These are phyloP conservation scores for Centella asiatica DNA, from an alignment of 129 eudicot species.

Conservation along the genomic window DNA sequence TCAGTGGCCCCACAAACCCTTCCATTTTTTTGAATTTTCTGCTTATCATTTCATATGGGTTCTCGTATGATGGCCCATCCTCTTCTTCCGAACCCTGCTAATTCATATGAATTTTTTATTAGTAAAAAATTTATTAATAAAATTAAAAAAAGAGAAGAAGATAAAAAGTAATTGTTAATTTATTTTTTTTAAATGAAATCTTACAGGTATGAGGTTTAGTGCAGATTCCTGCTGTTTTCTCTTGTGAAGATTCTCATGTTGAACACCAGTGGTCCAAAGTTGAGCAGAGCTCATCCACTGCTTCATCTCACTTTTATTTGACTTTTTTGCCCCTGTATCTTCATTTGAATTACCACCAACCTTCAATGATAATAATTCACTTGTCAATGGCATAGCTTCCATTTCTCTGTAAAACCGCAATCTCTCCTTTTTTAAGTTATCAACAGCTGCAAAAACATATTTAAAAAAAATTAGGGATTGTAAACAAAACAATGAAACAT, in stretches of 20 bases:
- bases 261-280: constrained; percentile 24
- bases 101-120: background rate
- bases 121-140: background rate
- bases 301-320: constrained; percentile 25
- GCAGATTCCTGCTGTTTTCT: background rate
- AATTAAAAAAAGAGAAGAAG: background rate
- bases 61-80: background rate
- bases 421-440: constrained; percentile 27
- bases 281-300: constrained; percentile 39
- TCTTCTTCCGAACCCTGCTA: background rate
- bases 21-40: too few species aligned
- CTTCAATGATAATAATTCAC: constrained; percentile 6
- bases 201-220: constrained; percentile 2
- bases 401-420: background rate
- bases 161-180: too few species aligned
- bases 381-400: constrained; percentile 6
- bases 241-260: background rate
- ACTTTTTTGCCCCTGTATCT: constrained; percentile 16
- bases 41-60: background rate
- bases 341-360: constrained; percentile 8
- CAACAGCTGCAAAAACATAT: constrained; percentile 38
- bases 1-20: background rate
- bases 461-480: too few species aligned
- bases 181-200: background rate
- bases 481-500: background rate